Evolutionary conservation across 1,139 yeast species (phyloP).

Genomic region (Diutina catenulata): DNA sequence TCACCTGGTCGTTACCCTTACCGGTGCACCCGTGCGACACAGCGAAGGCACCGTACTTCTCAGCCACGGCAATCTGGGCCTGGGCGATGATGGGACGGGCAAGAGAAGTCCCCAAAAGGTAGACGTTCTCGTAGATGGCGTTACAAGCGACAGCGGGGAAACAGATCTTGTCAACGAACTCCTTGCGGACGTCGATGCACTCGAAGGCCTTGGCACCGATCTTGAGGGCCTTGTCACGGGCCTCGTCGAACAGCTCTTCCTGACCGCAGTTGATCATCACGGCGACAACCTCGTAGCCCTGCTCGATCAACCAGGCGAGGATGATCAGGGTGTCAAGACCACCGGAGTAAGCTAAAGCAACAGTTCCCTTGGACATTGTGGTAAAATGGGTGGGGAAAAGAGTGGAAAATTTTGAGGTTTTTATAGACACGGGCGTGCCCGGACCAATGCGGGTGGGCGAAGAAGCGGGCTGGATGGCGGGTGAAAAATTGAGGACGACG

Average conservation of each 20-base stretch:
- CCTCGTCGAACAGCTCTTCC: constrained; percentile 98
- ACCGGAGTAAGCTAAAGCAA: constrained; percentile 97
- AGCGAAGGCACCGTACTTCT: constrained; percentile 95
- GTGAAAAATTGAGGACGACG: too few species aligned
- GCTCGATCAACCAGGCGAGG: constrained; percentile 94
- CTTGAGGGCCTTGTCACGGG: constrained; percentile 89
- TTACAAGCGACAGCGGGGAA: constrained; percentile 96
- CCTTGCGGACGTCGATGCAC: constrained; percentile 87
- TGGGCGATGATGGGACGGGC: constrained; percentile 98
- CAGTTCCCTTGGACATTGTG: constrained; percentile 89
- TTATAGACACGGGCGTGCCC: too few species aligned
- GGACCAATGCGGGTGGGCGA: too few species aligned
- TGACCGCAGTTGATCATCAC: constrained; percentile 97
- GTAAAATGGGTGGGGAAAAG: background rate
- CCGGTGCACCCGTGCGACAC: constrained; percentile 99
- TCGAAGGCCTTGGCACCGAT: constrained; percentile 96
- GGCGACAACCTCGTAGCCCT: constrained; percentile 96
- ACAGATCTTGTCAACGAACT: constrained; percentile 85
- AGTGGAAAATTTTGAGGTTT: too few species aligned
- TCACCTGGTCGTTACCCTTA: constrained; percentile 98
- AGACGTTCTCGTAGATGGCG: constrained; percentile 95
- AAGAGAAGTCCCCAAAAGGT: constrained; percentile 88
- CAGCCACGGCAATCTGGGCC: constrained; percentile 96
- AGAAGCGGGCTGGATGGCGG: too few species aligned
- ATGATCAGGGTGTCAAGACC: constrained; percentile 97